Evolutionary conservation across 2,329 filamentous ascomycete genomes (phyloP).

Genomic region (Cercospora sojina): DNA sequence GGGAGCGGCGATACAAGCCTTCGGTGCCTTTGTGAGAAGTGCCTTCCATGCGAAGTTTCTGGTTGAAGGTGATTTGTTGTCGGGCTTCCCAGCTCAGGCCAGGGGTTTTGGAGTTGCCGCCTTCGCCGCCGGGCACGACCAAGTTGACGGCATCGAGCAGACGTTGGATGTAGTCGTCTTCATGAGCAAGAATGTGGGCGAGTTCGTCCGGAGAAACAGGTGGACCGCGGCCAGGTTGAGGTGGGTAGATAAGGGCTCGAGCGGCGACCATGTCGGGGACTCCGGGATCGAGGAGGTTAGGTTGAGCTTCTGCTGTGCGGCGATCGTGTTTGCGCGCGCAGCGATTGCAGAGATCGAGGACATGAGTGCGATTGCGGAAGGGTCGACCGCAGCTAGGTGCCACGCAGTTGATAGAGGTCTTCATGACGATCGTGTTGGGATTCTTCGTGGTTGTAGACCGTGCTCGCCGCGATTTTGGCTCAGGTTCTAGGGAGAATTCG

Average conservation of each 20-base stretch:
- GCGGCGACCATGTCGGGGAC: slow-evolving; percentile 16
- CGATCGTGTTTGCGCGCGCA: slow-evolving; percentile 23
- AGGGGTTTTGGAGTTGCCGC: not conserved
- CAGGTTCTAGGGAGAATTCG: slow-evolving; percentile 6
- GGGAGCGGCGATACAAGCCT: slow-evolving; percentile 10
- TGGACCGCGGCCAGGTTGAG: slow-evolving; percentile 10
- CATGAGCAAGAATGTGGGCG: not conserved
- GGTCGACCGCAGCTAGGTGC: slow-evolving; percentile 9
- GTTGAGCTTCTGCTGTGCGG: slow-evolving; percentile 13
- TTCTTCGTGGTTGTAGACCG: not conserved
- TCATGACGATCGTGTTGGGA: slow-evolving; percentile 2
- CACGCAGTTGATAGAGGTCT: slow-evolving; percentile 9
- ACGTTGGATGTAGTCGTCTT: slow-evolving; percentile 19
- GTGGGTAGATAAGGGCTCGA: slow-evolving; percentile 15
- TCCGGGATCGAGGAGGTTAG: slow-evolving; percentile 15
- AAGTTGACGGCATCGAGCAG: slow-evolving; percentile 22
- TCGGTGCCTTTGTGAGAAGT: slow-evolving; percentile 8
- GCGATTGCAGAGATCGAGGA: slow-evolving; percentile 20
- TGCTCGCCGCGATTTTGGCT: not conserved
- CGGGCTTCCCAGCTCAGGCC: slow-evolving; percentile 10
- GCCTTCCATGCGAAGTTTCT: slow-evolving; percentile 19
- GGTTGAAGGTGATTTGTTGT: slow-evolving; percentile 25
- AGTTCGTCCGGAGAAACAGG: slow-evolving; percentile 7
- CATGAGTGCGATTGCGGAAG: slow-evolving; percentile 11
- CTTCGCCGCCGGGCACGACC: slow-evolving; percentile 7